These are phyloP conservation scores for Blastobotrys arbuscula DNA, from an alignment of 1,139 yeast genomes.

Conservation along the genomic window DNA sequence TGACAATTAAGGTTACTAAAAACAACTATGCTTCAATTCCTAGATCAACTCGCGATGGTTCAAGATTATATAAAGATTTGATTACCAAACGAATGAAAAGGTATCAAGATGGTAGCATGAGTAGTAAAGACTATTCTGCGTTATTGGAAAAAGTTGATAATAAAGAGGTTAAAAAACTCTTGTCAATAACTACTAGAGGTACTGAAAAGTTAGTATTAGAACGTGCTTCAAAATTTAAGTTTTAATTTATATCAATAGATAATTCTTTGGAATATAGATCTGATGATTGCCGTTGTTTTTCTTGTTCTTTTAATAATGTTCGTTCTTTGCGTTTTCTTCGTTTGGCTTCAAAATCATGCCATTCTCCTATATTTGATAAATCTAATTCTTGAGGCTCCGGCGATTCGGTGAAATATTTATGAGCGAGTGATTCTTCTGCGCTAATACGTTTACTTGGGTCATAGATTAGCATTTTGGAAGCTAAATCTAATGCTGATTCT, in stretches of 20 bases:
- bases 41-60: slow-evolving; percentile 12
- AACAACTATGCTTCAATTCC: slow-evolving; percentile 20
- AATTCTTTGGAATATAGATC: neutral
- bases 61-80: slow-evolving; percentile 19
- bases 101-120: slow-evolving; percentile 30
- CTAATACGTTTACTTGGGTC: slow-evolving; percentile 63
- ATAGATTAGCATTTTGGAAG: slow-evolving; percentile 53
- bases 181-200: slow-evolving; percentile 29
- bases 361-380: slow-evolving; percentile 65
- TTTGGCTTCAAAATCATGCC: slow-evolving; percentile 97
- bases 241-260: neutral
- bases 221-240: slow-evolving; percentile 18
- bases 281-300: neutral
- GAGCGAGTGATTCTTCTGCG: slow-evolving; percentile 57
- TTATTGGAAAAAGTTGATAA: slow-evolving; percentile 14
- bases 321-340: slow-evolving; percentile 57
- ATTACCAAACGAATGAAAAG: slow-evolving; percentile 23
- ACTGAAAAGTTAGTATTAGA: slow-evolving; percentile 34
- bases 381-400: slow-evolving; percentile 55
- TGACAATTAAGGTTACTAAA: slow-evolving; percentile 21
- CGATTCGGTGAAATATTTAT: slow-evolving; percentile 63
- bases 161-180: slow-evolving; percentile 14
- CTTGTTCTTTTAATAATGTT: slow-evolving; percentile 24
- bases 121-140: slow-evolving; percentile 27
- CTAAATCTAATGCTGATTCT: slow-evolving; percentile 57